Percentiles rank a stretch among this genome's conserved stretches.
Evolutionary conservation across 345 rosid genomes (phyloP).

Genomic region (Balakata baccata): DNA sequence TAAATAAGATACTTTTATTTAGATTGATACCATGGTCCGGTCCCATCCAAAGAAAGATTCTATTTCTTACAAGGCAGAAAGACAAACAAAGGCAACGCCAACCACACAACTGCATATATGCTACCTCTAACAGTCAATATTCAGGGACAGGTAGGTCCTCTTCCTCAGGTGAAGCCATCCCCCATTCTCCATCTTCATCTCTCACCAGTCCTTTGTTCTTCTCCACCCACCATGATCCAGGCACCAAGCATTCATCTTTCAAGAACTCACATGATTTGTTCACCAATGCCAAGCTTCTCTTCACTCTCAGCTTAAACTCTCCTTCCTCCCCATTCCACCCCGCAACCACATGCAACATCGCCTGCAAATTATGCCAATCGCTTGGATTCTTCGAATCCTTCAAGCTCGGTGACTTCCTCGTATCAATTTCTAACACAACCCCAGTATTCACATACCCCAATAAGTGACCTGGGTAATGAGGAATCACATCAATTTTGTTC

Average conservation of each 20-base stretch:
- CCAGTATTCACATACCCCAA: constrained; percentile 54
- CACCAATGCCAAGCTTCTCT: constrained; percentile 81
- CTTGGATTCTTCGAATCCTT: constrained; percentile 66
- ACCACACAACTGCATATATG: background rate
- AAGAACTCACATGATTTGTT: constrained; percentile 67
- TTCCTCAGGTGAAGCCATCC: constrained; percentile 41
- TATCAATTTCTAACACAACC: constrained; percentile 57
- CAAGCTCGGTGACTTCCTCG: constrained; percentile 61
- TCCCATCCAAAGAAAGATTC: background rate
- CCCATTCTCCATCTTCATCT: constrained; percentile 65
- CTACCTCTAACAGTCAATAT: constrained; percentile 20
- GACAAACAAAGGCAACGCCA: background rate
- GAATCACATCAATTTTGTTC: constrained; percentile 65
- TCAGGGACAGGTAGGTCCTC: constrained; percentile 69
- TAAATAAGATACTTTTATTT: no score
- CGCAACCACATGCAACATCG: constrained; percentile 70
- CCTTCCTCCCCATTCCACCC: constrained; percentile 76
- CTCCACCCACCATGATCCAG: constrained; percentile 85
- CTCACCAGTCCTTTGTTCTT: constrained; percentile 75
- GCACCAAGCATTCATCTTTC: constrained; percentile 71
- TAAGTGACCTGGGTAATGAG: constrained; percentile 63
- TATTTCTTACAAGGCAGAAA: background rate
- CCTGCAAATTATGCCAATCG: constrained; percentile 93
- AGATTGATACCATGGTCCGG: no score
- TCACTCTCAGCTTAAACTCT: constrained; percentile 60